These are phyloP conservation scores for Thecaphora thlaspeos DNA, from an alignment of 1,284 basidiomycete genomes.

Conservation along the genomic window DNA sequence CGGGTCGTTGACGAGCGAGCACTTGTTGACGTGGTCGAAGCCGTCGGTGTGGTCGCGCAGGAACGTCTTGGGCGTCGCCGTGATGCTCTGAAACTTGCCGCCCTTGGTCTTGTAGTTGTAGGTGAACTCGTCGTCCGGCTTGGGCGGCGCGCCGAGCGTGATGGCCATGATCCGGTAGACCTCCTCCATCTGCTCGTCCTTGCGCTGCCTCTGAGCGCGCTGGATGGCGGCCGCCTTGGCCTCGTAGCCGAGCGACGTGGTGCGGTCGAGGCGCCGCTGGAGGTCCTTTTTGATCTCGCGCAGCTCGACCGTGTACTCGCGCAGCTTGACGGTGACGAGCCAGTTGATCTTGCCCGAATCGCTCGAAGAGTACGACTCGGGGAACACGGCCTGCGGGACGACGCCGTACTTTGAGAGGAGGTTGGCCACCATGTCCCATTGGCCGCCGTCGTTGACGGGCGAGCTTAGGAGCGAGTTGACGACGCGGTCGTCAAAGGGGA, in stretches of 20 bases:
- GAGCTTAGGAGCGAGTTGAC: conserved; percentile 73
- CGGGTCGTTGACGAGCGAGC: conserved; percentile 93
- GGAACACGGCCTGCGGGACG: conserved; percentile 68
- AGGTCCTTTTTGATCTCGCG: conserved; percentile 64
- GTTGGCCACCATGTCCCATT: conserved; percentile 82
- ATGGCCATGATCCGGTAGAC: conserved; percentile 84
- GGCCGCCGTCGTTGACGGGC: conserved; percentile 76
- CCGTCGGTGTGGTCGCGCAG: conserved; percentile 52
- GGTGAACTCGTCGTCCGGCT: conserved; percentile 44
- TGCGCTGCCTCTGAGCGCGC: conserved; percentile 63
- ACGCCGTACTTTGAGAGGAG: conserved; percentile 59
- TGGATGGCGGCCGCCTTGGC: conserved; percentile 30
- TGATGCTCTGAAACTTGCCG: conserved; percentile 72
- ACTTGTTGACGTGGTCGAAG: conserved; percentile 68
- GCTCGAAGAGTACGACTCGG: conserved; percentile 81
- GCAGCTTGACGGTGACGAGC: conserved; percentile 82
- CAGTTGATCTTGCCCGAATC: conserved; percentile 72
- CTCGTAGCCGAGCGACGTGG: conserved; percentile 7
- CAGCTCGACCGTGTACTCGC: conserved; percentile 82
- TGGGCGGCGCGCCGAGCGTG: conserved; percentile 64
- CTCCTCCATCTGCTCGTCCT: conserved; percentile 79
- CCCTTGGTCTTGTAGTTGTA: conserved; percentile 73
- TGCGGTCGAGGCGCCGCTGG: conserved; percentile 59
- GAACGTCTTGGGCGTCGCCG: conserved; percentile 77
- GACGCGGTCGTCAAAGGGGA: conserved; percentile 77